Conservation (phyloP, 306 rosid genomes). For the Prunus dulcis region DNA sequence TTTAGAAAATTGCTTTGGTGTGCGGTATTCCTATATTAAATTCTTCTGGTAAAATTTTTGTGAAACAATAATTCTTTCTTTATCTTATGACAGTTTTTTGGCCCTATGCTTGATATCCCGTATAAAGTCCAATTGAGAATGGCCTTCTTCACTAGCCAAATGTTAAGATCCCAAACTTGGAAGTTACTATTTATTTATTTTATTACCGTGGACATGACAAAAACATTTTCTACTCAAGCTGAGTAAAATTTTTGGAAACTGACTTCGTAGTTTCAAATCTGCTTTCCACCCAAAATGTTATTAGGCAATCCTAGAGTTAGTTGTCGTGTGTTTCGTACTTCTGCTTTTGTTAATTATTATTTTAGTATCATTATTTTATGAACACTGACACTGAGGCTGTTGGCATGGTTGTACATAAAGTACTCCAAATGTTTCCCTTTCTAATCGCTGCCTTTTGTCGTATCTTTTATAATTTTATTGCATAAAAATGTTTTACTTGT, state of each 20-base stretch:
- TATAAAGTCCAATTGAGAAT: not conserved
- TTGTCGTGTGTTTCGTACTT: not conserved
- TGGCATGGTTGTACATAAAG: too few species aligned
- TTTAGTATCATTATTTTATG: not conserved
- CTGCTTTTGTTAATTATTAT: too few species aligned
- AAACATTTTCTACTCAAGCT: not conserved
- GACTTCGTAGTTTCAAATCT: not conserved
- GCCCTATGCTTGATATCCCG: not conserved
- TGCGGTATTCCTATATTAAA: not conserved
- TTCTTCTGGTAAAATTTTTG: not conserved
- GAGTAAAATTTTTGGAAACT: not conserved
- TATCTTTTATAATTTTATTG: not conserved
- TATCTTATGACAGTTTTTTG: not conserved
- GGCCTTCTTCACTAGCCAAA: not conserved
- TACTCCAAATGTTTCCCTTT: too few species aligned
- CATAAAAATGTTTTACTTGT: not conserved
- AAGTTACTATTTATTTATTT: not conserved
- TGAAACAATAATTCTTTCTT: not conserved
- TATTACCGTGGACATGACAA: not conserved
- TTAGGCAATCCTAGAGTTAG: not conserved
- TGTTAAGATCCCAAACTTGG: not conserved
- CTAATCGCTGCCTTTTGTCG: not conserved
- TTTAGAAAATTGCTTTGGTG: constrained; percentile 1
- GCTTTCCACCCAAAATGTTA: not conserved
- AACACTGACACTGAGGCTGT: too few species aligned